A percentile compares a stretch with the other conserved stretches of the same genome.
These are phyloP conservation scores for Botrytis sinoallii DNA, from an alignment of 2,329 filamentous ascomycete genomes.

Conservation along the genomic window DNA sequence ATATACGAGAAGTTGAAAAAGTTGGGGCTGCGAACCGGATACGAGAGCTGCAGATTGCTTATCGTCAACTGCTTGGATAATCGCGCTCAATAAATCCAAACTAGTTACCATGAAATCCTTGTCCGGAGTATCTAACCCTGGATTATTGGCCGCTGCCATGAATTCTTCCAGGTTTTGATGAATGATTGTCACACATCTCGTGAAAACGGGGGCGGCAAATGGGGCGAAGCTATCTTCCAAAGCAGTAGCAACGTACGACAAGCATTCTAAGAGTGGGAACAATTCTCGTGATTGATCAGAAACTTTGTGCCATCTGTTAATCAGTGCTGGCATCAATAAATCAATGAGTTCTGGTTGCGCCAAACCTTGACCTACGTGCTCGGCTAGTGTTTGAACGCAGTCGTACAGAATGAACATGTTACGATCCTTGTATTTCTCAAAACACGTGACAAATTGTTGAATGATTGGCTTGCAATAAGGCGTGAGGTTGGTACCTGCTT, in stretches of 20 bases:
- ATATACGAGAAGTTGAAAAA: slow-evolving; percentile 86
- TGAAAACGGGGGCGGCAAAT: slow-evolving; percentile 83
- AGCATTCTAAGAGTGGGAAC: slow-evolving; percentile 91
- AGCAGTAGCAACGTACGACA: slow-evolving; percentile 89
- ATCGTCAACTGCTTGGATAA: slow-evolving; percentile 82
- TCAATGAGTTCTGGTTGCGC: slow-evolving; percentile 78
- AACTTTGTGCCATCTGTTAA: slow-evolving; percentile 82
- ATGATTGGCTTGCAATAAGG: slow-evolving; percentile 90
- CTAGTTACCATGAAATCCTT: slow-evolving; percentile 97
- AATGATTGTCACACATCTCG: slow-evolving; percentile 84
- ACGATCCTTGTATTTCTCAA: slow-evolving; percentile 92
- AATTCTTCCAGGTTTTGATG: slow-evolving; percentile 85
- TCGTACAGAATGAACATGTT: slow-evolving; percentile 99
- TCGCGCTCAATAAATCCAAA: slow-evolving; percentile 85
- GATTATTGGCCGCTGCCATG: slow-evolving; percentile 65
- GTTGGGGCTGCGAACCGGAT: slow-evolving; percentile 69
- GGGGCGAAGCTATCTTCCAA: slow-evolving; percentile 78
- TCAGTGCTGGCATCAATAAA: slow-evolving; percentile 88
- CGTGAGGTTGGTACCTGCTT: slow-evolving; percentile 74
- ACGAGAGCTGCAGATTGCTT: slow-evolving; percentile 75
- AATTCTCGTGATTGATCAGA: slow-evolving; percentile 87
- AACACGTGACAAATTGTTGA: slow-evolving; percentile 87
- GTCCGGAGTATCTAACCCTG: slow-evolving; percentile 71
- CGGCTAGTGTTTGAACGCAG: slow-evolving; percentile 93
- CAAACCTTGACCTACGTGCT: slow-evolving; percentile 79